phyloP scores from a whole-genome alignment of 75 land plant genomes.

The Selaginella tamariscina region DNA sequence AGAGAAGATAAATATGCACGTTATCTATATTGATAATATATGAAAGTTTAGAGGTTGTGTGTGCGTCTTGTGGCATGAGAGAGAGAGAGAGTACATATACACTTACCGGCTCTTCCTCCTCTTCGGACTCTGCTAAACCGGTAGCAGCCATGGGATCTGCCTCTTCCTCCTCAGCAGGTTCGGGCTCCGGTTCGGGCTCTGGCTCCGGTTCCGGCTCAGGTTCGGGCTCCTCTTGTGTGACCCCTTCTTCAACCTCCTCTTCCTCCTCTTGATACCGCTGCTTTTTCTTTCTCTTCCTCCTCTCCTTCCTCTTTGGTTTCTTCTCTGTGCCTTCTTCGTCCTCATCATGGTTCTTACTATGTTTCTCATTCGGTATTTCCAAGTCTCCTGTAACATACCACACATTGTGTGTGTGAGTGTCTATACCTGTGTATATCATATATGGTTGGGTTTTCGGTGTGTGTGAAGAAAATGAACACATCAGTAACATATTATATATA shows the following conservation, averaged over 20 bases:
- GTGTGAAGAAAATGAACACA: too few species aligned
- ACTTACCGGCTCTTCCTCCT: conserved; percentile 1
- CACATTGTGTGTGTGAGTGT: neutral
- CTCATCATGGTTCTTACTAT: conserved; percentile 36
- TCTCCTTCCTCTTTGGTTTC: conserved; percentile 64
- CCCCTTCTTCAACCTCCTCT: conserved; percentile 14
- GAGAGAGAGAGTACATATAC: too few species aligned
- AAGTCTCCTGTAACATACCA: conserved; percentile 41
- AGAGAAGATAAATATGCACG: too few species aligned
- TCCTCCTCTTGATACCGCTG: conserved; percentile 20
- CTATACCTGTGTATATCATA: too few species aligned
- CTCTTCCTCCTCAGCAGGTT: neutral
- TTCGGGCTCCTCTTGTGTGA: conserved; percentile 33
- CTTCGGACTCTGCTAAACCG: neutral
- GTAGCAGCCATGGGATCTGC: neutral
- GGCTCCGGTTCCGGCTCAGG: conserved; percentile 28
- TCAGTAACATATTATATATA: conserved; percentile 3
- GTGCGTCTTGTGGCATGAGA: too few species aligned
- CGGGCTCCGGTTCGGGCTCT: neutral
- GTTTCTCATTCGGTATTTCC: conserved; percentile 58
- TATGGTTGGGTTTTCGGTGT: too few species aligned
- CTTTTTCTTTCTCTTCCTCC: conserved; percentile 41
- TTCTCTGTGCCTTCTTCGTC: conserved; percentile 38
- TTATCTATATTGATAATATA: too few species aligned
- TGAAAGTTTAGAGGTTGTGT: too few species aligned